Percentiles rank a stretch among this genome's conserved stretches.
phyloP scores from a whole-genome alignment of 768 basidiomycete genomes.

The Boletus rex-veris region DNA sequence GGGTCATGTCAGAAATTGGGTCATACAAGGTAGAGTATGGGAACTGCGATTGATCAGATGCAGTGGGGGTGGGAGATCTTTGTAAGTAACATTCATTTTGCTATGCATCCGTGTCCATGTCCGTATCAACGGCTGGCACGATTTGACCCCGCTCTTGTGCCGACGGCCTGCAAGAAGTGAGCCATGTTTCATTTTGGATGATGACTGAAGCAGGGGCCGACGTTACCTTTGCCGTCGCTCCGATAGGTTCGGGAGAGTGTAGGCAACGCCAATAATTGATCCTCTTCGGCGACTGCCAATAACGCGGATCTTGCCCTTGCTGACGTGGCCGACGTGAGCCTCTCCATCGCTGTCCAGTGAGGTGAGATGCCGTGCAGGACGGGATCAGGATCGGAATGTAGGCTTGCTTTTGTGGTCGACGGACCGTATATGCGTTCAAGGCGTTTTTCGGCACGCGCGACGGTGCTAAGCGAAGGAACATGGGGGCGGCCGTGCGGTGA shows the following conservation, averaged over 20 bases:
- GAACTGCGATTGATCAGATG: not conserved
- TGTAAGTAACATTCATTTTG: not conserved
- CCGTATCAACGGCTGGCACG: constrained; percentile 9
- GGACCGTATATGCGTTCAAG: constrained; percentile 30
- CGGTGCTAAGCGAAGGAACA: constrained; percentile 2
- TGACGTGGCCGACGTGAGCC: constrained; percentile 15
- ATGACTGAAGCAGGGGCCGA: not conserved
- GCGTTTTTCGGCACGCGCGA: constrained; percentile 28
- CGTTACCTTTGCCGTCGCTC: constrained; percentile 4
- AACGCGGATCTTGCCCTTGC: constrained; percentile 16
- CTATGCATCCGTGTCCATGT: constrained; percentile 5
- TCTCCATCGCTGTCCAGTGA: constrained; percentile 10
- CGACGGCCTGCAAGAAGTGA: not conserved
- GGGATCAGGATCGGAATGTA: not conserved
- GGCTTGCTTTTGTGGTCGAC: constrained; percentile 12
- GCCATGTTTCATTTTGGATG: not conserved
- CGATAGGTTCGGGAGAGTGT: constrained; percentile 14
- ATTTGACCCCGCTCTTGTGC: not conserved
- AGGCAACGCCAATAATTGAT: constrained; percentile 16
- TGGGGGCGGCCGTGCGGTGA: too few relatives aligned
- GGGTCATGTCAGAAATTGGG: not conserved
- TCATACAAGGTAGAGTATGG: not conserved
- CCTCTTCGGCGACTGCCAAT: constrained; percentile 3
- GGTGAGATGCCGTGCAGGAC: not conserved
- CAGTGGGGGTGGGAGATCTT: constrained; percentile 8